These are phyloP conservation scores for Lentinus polychrous DNA, from an alignment of 1,284 basidiomycete species.

Conservation along the genomic window DNA sequence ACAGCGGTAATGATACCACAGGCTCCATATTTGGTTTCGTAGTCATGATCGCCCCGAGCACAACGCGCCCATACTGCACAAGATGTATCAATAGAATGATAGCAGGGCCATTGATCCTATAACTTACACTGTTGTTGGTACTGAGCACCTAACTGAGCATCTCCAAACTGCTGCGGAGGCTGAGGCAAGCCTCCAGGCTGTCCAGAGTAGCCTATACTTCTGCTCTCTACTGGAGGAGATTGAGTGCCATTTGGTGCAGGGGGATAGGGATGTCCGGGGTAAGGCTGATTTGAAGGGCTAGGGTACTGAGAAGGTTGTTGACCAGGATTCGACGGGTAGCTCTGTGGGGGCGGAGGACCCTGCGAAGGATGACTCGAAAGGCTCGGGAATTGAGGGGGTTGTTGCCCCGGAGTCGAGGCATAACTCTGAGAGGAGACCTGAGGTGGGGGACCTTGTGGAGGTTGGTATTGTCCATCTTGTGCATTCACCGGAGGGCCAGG, in stretches of 20 bases:
- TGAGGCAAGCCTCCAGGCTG: neutral
- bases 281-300: neutral
- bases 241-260: neutral
- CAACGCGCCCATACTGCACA: conserved; percentile 18
- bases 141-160: conserved; percentile 9
- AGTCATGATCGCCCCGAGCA: conserved; percentile 20
- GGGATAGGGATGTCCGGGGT: neutral
- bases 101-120: too few relatives aligned
- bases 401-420: too few relatives aligned
- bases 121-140: conserved; percentile 14
- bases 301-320: too few relatives aligned
- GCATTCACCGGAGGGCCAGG: neutral
- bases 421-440: neutral
- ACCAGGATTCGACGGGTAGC: too few relatives aligned
- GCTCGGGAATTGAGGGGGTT: too few relatives aligned
- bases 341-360: neutral
- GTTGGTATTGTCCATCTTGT: neutral
- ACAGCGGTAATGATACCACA: conserved; percentile 21
- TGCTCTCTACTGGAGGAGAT: neutral
- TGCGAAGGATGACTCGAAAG: neutral
- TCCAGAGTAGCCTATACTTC: neutral
- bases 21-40: conserved; percentile 17
- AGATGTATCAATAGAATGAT: neutral
- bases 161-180: conserved; percentile 2
- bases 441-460: neutral